These are phyloP conservation scores for Phytophthora pisi DNA, from an alignment of 352 stramenopile genomes.

Conservation along the genomic window DNA sequence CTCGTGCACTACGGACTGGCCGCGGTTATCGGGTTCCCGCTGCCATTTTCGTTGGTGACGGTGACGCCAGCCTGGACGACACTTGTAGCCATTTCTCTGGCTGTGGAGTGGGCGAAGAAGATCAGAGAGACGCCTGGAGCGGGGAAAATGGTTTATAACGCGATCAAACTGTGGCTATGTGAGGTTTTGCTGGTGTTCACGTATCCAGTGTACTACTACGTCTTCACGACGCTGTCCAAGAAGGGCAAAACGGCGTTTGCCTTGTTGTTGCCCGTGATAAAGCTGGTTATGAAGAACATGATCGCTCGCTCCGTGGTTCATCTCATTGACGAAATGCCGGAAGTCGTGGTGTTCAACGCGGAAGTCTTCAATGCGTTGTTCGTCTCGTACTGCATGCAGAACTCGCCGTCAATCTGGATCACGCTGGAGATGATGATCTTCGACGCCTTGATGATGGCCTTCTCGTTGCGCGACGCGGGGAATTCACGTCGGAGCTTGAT, in stretches of 20 bases:
- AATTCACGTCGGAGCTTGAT: neutral
- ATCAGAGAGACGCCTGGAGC: neutral
- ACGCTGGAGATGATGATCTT: neutral
- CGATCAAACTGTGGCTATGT: neutral
- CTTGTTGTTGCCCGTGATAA: neutral
- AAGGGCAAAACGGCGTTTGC: neutral
- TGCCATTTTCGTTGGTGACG: neutral
- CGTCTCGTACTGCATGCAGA: neutral
- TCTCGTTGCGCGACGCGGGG: neutral
- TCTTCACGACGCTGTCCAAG: neutral
- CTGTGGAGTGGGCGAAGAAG: neutral
- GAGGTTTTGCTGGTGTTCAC: neutral
- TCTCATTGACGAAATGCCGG: slow-evolving; percentile 1
- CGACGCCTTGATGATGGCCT: neutral
- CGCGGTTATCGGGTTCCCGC: neutral
- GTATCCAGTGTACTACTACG: neutral
- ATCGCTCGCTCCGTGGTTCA: neutral
- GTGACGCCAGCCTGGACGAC: neutral
- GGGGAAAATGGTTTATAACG: neutral
- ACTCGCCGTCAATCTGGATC: neutral
- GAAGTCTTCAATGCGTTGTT: slow-evolving; percentile 1
- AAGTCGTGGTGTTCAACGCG: neutral
- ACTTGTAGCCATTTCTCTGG: neutral
- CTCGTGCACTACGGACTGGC: neutral
- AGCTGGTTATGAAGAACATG: neutral